Evolutionary conservation across 768 basidiomycete genomes (phyloP), one percentile per base, ranked within the genome.

Genomic region (Mycena pura): DNA sequence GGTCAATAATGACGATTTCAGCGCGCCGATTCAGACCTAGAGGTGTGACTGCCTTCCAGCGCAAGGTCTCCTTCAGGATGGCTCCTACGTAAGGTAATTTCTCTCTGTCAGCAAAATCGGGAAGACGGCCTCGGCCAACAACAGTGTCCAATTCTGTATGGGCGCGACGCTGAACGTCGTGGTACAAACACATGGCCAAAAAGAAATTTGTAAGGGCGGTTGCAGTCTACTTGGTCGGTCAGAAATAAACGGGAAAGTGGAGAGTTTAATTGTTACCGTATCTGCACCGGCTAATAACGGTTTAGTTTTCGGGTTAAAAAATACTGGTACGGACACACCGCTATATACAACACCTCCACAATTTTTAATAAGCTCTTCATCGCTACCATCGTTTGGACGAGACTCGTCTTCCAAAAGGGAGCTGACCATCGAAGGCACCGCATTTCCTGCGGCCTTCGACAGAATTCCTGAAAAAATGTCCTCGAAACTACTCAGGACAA

Each of bases 131-230:
- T 47, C 66, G 62, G 40, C 73, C 75, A 47, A 78, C 21, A 25
- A 79, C 67, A 29, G 72, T 58, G 55, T 81, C 78, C 43, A 80
- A 71, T 65, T 80, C 80, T 29, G 67, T 70, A 34, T 78, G 78
- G 4, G 77, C 80, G 64, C 70, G 74, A 48, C 69, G 69, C 62
- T 74, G 78, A n/a, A 43, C 71, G 7, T 76, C 77, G 0, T 79
- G 80, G 60, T 73, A 75, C 28, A 77, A 62, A 8, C 72, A 70
- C 74, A 80, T 69, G 7, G 77, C 78, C 46, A 80, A 58, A 57
- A 77, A 75, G 24, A 81, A 69, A 1, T 71, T 69, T 49, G 73
- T 69, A 43, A 74, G 70, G 5, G 74, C 60, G 41, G 78, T 76
- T 34, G 78, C 72, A 2, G 75, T 78, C 77, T 79, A 57, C 21